Evolutionary conservation across 1,139 yeast genomes (phyloP), one percentile per base, ranked within the genome.

Genomic region (Magnusiomyces magnusii): DNA sequence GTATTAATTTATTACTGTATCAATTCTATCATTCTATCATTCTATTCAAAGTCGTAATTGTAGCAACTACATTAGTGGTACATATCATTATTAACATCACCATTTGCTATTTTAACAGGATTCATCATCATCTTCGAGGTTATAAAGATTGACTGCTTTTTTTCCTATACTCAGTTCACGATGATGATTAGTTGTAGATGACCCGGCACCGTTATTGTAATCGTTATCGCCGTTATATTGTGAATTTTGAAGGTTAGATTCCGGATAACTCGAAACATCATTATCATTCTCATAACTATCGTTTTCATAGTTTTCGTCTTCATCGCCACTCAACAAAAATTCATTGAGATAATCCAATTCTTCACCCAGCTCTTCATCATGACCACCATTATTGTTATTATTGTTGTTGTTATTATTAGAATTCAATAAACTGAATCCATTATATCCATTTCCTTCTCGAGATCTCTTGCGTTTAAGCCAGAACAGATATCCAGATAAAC

Each of bases 401-500:
- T n/a, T n/a, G n/a, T n/a, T n/a, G 13, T 52, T 53, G 21, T 55
- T 59, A 34, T 51, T 55, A 19, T 53, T 28, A 19, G 53, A 53
- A 1, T 52, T 57, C 5, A 55, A 54, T 23, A 56, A 59, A 25
- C 56, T 25, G 67, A 64, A 50, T 67, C 62, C 61, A 55, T 58
- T n/a, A 62, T 58, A 50, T 60, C 63, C 31, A 60, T 56, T 34
- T 63, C 60, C 59, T 59, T 57, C 62, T 47, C 31, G 50, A 19
- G 60, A 57, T 56, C 57, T 51, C 23, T 63, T 61, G 31, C 70
- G 66, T 36, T 68, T 61, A 21, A 70, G 63, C 9, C 69, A 55
- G 36, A 64, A 66, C 39, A 70, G 62, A 61, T 70, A 72, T 13
- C 65, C 59, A 17, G 63, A 59, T 2, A 71, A 58, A 5, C 71